Evolutionary conservation across 768 basidiomycete species (phyloP), one percentile per base, ranked within the genome.

Genomic region (Asterophora parasitica): DNA sequence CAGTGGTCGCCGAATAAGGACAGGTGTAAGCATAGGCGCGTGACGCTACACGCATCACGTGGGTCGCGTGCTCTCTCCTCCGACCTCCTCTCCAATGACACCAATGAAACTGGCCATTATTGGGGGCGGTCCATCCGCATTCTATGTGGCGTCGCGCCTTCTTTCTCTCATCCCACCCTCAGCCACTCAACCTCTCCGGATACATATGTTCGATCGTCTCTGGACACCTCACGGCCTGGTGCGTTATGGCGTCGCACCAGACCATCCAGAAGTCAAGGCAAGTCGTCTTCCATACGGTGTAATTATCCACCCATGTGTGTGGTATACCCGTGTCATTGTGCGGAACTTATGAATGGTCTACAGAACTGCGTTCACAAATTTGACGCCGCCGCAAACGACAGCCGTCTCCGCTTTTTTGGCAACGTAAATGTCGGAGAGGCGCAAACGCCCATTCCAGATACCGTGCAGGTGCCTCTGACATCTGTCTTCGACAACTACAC

Each of bases 291-390:
- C 34, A 35, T 13, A 40, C n/a, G n/a, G n/a, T n/a, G n/a, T n/a
- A n/a, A n/a, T n/a, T n/a, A n/a, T n/a, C n/a, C n/a, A n/a, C 23
- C 3, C 23, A 42, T n/a, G 32, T 41, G 34, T 42, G 40, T 19
- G 17, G 33, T 45, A 15, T 45, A 40, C 43, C 34, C 44, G 35
- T 52, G n/a, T 44, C 32, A 35, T 37, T 23, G 34, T 9, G 10
- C n/a, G 17, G 8, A 41, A 31, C 28, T 36, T 35, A 31, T 13
- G 57, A 48, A 2, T 12, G 16, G 34, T 38, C 16, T 32, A 6
- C 39, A 97, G 94, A 98, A 98, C 65, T 96, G 93, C 68, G 92
- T 87, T 17, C 82, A 95, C 68, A 97, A 95, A 72, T 98, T 99
- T 57, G 91, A 95, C 60, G 70, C 75, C 20, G 77, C 83, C 1